A percentile compares a stretch with the other conserved stretches of the same genome.
Conservation (phyloP, 345 rosid genomes). For the Mangifera indica region DNA sequence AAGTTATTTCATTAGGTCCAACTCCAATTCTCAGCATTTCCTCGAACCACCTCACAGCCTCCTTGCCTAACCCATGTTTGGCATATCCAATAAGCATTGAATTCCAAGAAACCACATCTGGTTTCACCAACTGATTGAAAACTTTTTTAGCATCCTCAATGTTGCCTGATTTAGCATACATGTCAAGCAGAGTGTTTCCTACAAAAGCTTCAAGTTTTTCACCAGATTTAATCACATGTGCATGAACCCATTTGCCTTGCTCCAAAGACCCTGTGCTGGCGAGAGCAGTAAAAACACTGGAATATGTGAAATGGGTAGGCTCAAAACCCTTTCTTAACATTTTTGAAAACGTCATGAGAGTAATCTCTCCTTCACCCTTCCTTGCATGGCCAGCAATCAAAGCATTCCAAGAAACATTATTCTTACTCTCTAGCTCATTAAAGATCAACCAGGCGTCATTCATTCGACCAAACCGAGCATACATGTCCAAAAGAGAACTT, state of each 20-base stretch:
- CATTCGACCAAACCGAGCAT: constrained; percentile 50
- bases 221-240: constrained; percentile 53
- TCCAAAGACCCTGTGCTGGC: constrained; percentile 55
- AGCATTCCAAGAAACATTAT: constrained; percentile 73
- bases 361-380: constrained; percentile 47
- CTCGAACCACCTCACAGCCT: constrained; percentile 40
- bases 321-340: constrained; percentile 52
- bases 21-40: constrained; percentile 44
- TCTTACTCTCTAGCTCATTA: constrained; percentile 42
- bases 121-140: constrained; percentile 46
- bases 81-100: constrained; percentile 53
- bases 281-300: constrained; percentile 51
- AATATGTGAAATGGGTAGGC: constrained; percentile 53
- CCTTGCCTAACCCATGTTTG: constrained; percentile 51
- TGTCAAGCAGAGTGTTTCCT: constrained; percentile 61
- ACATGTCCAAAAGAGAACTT: constrained; percentile 58
- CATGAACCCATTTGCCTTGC: constrained; percentile 73
- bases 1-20: constrained; percentile 55
- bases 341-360: constrained; percentile 38
- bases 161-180: constrained; percentile 69
- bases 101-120: constrained; percentile 63
- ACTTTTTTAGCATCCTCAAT: constrained; percentile 52
- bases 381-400: constrained; percentile 62
- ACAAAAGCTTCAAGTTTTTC: constrained; percentile 50
- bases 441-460: constrained; percentile 47